Evolutionary conservation across 2,329 filamentous ascomycete species (phyloP).

Genomic region (Pseudopithomyces chartarum): DNA sequence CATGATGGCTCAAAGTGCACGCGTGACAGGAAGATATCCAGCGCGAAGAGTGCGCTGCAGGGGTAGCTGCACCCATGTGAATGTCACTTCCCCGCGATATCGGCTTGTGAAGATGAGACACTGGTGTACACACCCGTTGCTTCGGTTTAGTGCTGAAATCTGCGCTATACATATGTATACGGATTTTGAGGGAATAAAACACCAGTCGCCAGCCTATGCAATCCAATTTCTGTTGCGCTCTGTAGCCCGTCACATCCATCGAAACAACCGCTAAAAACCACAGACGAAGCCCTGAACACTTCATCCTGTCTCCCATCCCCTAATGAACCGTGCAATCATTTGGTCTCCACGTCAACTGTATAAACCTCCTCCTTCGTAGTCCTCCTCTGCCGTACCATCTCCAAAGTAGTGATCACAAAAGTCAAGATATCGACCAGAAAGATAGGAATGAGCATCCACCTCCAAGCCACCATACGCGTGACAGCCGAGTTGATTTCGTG

Average conservation of each 20-base stretch:
- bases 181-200: too few relatives aligned
- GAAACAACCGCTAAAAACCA: neutral
- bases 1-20: slow-evolving; percentile 13
- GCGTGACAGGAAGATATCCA: slow-evolving; percentile 22
- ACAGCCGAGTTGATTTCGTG: slow-evolving; percentile 26
- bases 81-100: neutral
- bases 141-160: neutral
- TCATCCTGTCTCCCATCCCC: neutral
- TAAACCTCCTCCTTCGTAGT: neutral
- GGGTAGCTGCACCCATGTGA: slow-evolving; percentile 4
- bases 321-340: neutral
- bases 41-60: neutral
- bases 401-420: slow-evolving; percentile 21
- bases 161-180: neutral
- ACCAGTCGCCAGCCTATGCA: too few relatives aligned
- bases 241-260: neutral
- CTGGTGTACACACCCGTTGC: neutral
- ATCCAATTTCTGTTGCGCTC: neutral
- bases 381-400: slow-evolving; percentile 28
- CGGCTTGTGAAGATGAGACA: neutral
- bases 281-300: neutral
- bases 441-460: slow-evolving; percentile 39
- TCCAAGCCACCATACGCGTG: slow-evolving; percentile 38
- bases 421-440: slow-evolving; percentile 29
- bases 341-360: neutral